Base-by-base conservation (phyloP, 176 grass and related monocot genomes). In the Triticum turgidum region DNA sequence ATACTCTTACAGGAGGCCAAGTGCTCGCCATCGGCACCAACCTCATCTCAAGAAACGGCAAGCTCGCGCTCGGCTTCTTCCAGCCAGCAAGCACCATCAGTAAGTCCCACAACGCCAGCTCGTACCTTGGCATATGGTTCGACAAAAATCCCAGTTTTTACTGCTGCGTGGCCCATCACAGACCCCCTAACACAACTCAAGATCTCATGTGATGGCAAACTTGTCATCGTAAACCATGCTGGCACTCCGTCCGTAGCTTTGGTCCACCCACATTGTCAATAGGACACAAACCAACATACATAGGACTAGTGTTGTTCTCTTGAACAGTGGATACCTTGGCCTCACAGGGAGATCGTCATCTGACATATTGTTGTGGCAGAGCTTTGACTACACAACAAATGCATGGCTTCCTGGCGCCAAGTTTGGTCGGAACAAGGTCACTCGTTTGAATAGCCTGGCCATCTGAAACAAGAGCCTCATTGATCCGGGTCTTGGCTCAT, bases 261-360 rank as follows among this genome's bases (percentile, higher is more conserved):
- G 88, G 91, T 88, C 91, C 54, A 88, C 88, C 30, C 17, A 32
- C 12, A 71, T 38, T 70, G 45, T 52, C 62, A 79, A 9, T 44
- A 51, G 21, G 42, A 66, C 11, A 51, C 68, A 13, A 52, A 54
- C 27, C 24, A 84, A 56, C 67, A 73, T 73, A 73, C 14, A 44
- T n/a, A 45, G 5, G 11, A 73, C n/a, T 25, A 73, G 37, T 73
- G 69, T 1, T 10, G 21, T 73, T 73, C 69, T 38, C 37, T 38
- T 38, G 37, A 38, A 38, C 7, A 38, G 37, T 38, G 37, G 37
- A 38, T 7, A 38, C 37, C 37, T 38, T 38, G 34, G 34, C 37
- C 37, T 38, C 37, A 38, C 1, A 7, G 37, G 7, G 37, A 38
- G 37, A 7, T 38, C 37, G 0, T 38, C 37, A 38, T 38, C 6